Evolutionary conservation across 331 rosid species (phyloP), one percentile per base, ranked within the genome.

Genomic region (Malus hybrid): DNA sequence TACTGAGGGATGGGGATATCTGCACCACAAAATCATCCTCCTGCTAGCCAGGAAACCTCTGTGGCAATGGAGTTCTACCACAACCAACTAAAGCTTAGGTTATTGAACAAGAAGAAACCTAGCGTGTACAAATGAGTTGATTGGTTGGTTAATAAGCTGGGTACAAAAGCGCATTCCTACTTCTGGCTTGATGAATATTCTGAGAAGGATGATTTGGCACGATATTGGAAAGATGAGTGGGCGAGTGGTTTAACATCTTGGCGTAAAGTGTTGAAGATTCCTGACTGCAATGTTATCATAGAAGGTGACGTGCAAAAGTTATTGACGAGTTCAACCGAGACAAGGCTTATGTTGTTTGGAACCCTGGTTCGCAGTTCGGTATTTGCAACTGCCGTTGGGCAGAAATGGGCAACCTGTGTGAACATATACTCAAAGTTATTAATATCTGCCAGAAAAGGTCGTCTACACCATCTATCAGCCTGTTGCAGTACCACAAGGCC

Each of bases 171-270:
- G 72, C 98, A 88, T 85, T 86, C 97, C 66, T 88, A 88, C 84
- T 92, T 92, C 80, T 94, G 97, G 99, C 97, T 94, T 68, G 99
- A 94, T 82, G 99, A 94, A 84, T 94, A 86, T 88, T 82, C 96
- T 0, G 96, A 77, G 74, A 91, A 88, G 84, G 97, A 86, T 73
- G 93, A 81, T 69, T 94, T 86, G 88, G 93, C 93, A 24, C 88
- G 96, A 57, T 94, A 94, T 78, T 84, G 93, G 90, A 92, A 88
- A 85, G 87, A 92, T 67, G 99, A 94, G 84, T 92, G 99, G 96
- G 75, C 69, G 68, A 90, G 93, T 73, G 99, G 97, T 63, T 89
- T 90, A 82, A 90, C 99, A 67, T 85, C 93, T 71, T 94, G 97
- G 99, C 96, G 93, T 81, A 86, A 88, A 86, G 86, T 96, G 12